A percentile compares a stretch with the other conserved stretches of the same genome.
Conservation (phyloP, 2,329 filamentous ascomycete genomes). For the Zymoseptoria tritici region DNA sequence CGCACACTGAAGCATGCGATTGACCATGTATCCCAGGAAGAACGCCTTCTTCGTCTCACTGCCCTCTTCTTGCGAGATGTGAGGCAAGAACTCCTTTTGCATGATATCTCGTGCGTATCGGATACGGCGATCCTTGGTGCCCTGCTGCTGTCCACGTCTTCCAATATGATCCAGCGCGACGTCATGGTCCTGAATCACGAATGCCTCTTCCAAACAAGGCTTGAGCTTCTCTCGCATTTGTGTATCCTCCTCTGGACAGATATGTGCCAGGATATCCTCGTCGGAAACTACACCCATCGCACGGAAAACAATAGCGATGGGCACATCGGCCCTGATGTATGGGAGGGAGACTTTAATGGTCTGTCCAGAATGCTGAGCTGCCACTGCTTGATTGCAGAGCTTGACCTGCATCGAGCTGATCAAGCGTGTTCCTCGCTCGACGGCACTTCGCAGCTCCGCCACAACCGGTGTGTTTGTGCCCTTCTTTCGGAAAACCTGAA, state of each 20-base stretch:
- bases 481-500: conserved; percentile 98
- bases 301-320: conserved; percentile 91
- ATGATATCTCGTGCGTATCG: conserved; percentile 89
- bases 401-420: conserved; percentile 92
- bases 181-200: conserved; percentile 91
- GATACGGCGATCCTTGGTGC: conserved; percentile 80
- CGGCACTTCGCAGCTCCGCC: conserved; percentile 90
- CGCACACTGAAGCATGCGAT: conserved; percentile 87
- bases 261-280: conserved; percentile 95
- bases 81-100: conserved; percentile 92
- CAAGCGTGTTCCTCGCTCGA: conserved; percentile 90
- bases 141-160: conserved; percentile 71
- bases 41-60: conserved; percentile 95
- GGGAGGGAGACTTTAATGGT: conserved; percentile 87
- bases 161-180: conserved; percentile 93
- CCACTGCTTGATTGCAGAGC: conserved; percentile 48
- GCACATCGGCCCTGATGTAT: conserved; percentile 88
- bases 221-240: conserved; percentile 97
- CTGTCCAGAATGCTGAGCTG: conserved; percentile 72
- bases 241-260: conserved; percentile 89
- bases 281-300: conserved; percentile 94
- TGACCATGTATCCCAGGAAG: conserved; percentile 98
- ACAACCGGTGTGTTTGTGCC: conserved; percentile 90
- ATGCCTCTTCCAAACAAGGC: conserved; percentile 93
- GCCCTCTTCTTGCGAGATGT: conserved; percentile 91